Evolutionary conservation across 106 monocot genomes (phyloP).

Genomic region (Xerophyta viscosa): DNA sequence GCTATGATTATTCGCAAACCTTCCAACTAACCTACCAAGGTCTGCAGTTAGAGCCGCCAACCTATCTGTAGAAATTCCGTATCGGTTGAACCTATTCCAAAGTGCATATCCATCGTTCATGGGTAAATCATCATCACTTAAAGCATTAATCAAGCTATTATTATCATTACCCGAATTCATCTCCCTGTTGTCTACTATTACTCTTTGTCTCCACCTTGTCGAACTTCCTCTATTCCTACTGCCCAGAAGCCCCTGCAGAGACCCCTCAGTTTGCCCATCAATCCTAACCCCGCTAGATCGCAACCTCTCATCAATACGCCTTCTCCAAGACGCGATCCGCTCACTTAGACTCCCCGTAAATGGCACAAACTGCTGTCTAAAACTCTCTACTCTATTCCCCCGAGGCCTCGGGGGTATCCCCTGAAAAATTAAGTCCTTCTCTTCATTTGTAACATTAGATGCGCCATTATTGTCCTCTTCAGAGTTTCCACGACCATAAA

Average conservation of each 20-base stretch:
- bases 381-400: constrained; percentile 63
- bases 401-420: constrained; percentile 70
- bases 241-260: not conserved
- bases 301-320: constrained; percentile 13
- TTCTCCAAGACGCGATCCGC: constrained; percentile 38
- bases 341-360: constrained; percentile 48
- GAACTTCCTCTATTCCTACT: not conserved
- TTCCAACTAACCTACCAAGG: too few relatives aligned
- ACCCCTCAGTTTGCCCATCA: constrained; percentile 4
- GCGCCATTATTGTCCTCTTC: constrained; percentile 26
- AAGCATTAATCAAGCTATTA: not conserved
- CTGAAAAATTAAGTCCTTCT: constrained; percentile 14
- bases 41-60: constrained; percentile 10
- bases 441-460: too few relatives aligned
- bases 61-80: constrained; percentile 7
- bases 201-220: constrained; percentile 15
- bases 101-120: constrained; percentile 3
- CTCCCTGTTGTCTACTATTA: not conserved
- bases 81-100: not conserved
- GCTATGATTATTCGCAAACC: too few relatives aligned
- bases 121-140: not conserved
- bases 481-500: constrained; percentile 38
- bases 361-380: constrained; percentile 52
- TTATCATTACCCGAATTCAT: not conserved
- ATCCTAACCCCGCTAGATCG: not conserved